Base-by-base conservation (phyloP, 1,139 yeast genomes). In the Candida labiduridarum region DNA sequence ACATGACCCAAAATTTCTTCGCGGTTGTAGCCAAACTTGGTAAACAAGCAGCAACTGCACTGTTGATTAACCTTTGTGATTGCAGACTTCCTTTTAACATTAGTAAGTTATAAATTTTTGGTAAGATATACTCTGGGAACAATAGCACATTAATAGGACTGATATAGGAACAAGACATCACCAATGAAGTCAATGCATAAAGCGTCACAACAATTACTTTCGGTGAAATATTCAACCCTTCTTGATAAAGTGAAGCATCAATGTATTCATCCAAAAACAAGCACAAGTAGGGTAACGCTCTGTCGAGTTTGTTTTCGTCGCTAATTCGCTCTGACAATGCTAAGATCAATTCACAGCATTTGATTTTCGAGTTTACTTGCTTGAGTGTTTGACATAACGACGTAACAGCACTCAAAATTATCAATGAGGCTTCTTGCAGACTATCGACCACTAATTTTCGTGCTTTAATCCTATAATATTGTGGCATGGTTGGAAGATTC, bases 241-340 rank as follows among this genome's bases (percentile, higher is more conserved):
- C 49, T 4, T 44, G 48, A 5, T 41, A 41, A 7, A 58, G 42
- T 1, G 58, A 52, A 2, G 50, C 52, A 29, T 59, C 66, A 9
- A 64, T 59, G 48, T 62, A 71, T 43, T 75, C 80, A 47, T 76
- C 80, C 19, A 76, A 49, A 14, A 76, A 54, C n/a, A 65, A 64
- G 34, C 89, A 79, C 33, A 94, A 67, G 61, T 86, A 89, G 0
- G 99, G 98, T 19, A 94, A 65, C 31, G 94, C 84, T 44, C 97
- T 71, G 64, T 94, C 98, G 44, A 94, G 72, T 61, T 91, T 92
- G 18, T 86, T 86, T 51, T 89, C 96, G 62, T 94, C 98, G 40
- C 82, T 81, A 2, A 90, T 74, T 52, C 84, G 79, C 61, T 89
- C 96, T 0, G 95, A 83, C 14, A 94, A 72, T 0, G 90, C 90